Base-by-base conservation (phyloP, 305 asterid species). In the Rubia peregrina region DNA sequence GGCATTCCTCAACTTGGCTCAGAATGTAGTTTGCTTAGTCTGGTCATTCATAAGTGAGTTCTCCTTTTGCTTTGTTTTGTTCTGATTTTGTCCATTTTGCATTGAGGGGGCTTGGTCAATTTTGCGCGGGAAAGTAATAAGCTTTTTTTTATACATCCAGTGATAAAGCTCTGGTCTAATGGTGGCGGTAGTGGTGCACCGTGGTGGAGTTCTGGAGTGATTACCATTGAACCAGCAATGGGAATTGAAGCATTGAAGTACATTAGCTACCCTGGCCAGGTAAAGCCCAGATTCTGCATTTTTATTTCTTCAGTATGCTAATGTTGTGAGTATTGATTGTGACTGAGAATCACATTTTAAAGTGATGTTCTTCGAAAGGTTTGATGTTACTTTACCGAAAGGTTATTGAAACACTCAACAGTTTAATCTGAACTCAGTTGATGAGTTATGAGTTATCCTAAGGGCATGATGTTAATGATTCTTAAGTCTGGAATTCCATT, bases 151-250 rank as follows among this genome's bases (percentile, higher is more conserved):
- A n/a, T 33, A 26, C 61, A 71, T 76, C 73, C 81, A 92, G 98
- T 93, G 98, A 81, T 91, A 41, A 90, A 78, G 81, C 74, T 94
- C 71, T 91, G 97, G 99, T 83, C 96, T n/a, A 78, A 81, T 75
- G 89, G 86, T 71, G 86, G 88, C 67, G 76, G 82, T 61, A 82
- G 81, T 22, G 95, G 97, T 68, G 96, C 99, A 79, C 98, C 98
- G 0, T 91, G 96, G 99, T 88, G 98, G 99, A 95, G 92, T 81
- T 92, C 51, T 95, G 99, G 99, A 90, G 99, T 82, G 99, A 97
- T 78, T 72, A 88, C 98, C 0, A 90, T 95, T 73, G 98, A 98
- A 26, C 99, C 99, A 0, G 99, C 97, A 75, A 88, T 95, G 99
- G 99, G 99, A 73, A 95, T 95, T 71, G 97, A 95, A 84, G 97